Evolutionary conservation across 2,329 filamentous ascomycete genomes (phyloP).

Genomic region (Aureobasidium sp.): DNA sequence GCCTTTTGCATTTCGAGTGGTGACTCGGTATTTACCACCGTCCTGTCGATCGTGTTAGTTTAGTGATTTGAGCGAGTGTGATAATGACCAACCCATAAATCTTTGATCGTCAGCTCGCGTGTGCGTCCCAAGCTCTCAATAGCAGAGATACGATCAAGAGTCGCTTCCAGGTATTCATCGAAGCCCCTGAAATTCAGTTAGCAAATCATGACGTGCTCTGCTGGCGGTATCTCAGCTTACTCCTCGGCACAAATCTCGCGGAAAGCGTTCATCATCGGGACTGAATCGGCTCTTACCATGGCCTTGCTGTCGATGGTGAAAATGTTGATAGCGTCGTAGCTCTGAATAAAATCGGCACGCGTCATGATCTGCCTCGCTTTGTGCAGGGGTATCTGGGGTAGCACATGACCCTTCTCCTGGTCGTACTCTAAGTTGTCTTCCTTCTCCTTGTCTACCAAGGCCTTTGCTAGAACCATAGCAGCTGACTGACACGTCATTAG

Average conservation of each 20-base stretch:
- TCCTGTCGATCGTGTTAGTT: conserved; percentile 31
- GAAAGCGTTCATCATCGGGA: conserved; percentile 94
- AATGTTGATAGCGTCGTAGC: conserved; percentile 87
- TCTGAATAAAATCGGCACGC: conserved; percentile 84
- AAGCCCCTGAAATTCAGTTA: conserved; percentile 50
- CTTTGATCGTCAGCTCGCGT: conserved; percentile 92
- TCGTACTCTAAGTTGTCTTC: conserved; percentile 55
- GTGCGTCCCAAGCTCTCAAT: conserved; percentile 92
- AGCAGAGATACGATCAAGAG: conserved; percentile 75
- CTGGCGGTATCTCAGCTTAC: neutral
- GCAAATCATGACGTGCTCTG: neutral
- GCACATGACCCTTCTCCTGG: conserved; percentile 59
- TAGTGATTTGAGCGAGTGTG: neutral
- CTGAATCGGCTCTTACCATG: conserved; percentile 83
- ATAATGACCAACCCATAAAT: conserved; percentile 55
- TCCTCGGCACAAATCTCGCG: conserved; percentile 68
- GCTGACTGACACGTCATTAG: conserved; percentile 53
- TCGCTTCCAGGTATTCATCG: conserved; percentile 72
- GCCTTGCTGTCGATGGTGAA: conserved; percentile 88
- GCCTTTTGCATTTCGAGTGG: conserved; percentile 42
- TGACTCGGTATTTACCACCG: conserved; percentile 69
- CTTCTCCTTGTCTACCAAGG: conserved; percentile 77
- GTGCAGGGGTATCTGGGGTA: conserved; percentile 76
- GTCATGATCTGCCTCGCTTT: conserved; percentile 91
- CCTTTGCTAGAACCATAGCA: conserved; percentile 87